A percentile compares a stretch with the other conserved stretches of the same genome.
Conservation (phyloP, 331 rosid species). For the Dryas integrifolia region DNA sequence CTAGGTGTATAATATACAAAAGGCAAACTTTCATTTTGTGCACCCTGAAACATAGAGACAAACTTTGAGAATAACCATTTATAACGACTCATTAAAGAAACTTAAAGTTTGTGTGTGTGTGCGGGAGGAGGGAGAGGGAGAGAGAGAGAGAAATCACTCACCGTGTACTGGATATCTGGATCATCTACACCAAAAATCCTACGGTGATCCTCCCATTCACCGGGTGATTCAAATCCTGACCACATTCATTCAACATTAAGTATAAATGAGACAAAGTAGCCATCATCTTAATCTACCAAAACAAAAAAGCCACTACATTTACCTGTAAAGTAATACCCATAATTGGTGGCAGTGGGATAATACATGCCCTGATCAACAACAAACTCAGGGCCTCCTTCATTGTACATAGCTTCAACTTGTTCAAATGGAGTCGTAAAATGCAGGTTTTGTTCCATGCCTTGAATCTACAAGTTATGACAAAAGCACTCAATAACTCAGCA, state of each 20-base stretch:
- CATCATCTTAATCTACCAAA: slow-evolving; percentile 5
- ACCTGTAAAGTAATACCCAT: slow-evolving; percentile 94
- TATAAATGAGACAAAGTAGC: slow-evolving; percentile 19
- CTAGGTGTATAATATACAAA: slow-evolving; percentile 91
- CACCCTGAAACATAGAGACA: slow-evolving; percentile 55
- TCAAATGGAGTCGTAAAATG: slow-evolving; percentile 47
- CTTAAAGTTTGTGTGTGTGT: not conserved
- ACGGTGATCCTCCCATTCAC: slow-evolving; percentile 91
- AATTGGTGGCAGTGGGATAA: slow-evolving; percentile 81
- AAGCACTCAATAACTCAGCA: slow-evolving; percentile 7
- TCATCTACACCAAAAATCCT: slow-evolving; percentile 83
- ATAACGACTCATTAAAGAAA: not conserved
- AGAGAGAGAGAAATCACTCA: slow-evolving; percentile 33
- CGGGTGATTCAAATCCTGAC: slow-evolving; percentile 82
- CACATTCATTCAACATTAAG: slow-evolving; percentile 21
- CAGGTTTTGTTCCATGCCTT: slow-evolving; percentile 50
- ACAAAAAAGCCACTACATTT: not conserved
- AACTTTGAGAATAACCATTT: slow-evolving; percentile 18
- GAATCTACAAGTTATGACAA: slow-evolving; percentile 44
- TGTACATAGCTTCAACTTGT: slow-evolving; percentile 66
- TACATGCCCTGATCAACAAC: slow-evolving; percentile 77
- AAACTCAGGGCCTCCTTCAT: slow-evolving; percentile 82
- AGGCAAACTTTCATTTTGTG: slow-evolving; percentile 70
- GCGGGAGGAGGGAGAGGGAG: no score
- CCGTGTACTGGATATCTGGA: slow-evolving; percentile 76